Evolutionary conservation across 257 asterid genomes (phyloP).

Genomic region (Solanum arcanum): DNA sequence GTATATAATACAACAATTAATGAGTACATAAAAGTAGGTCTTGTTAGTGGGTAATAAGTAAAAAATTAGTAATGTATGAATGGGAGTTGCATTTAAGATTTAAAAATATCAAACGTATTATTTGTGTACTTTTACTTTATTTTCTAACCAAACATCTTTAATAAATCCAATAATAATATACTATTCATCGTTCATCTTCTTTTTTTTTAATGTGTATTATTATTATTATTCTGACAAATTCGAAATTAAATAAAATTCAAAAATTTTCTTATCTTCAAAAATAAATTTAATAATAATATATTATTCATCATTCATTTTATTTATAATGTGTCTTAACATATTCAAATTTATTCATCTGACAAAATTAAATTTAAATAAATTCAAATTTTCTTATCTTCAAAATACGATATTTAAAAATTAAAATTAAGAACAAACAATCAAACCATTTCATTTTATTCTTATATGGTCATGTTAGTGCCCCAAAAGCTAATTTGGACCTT

Average conservation of each 20-base stretch:
- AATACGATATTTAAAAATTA: not conserved
- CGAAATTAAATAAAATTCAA: not conserved
- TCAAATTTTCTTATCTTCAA: not conserved
- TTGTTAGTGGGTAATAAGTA: not conserved
- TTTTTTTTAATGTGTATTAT: not conserved
- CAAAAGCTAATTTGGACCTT: not conserved
- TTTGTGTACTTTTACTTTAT: not conserved
- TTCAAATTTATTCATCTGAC: too few relatives aligned
- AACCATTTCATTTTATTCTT: not conserved
- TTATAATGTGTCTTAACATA: too few relatives aligned
- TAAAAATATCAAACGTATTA: not conserved
- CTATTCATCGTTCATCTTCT: not conserved
- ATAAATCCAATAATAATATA: not conserved
- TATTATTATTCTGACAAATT: not conserved
- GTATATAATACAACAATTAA: not conserved
- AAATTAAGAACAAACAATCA: not conserved
- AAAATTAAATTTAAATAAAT: not conserved
- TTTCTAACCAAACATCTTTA: not conserved
- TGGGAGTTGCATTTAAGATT: not conserved
- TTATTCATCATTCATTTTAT: too few relatives aligned
- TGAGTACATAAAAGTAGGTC: not conserved
- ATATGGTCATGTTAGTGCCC: not conserved
- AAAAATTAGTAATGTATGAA: not conserved
- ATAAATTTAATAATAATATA: not conserved
- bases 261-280: not conserved